phyloP scores from a whole-genome alignment of 108 stramenopile genomes.

The Fragilaria radians region DNA sequence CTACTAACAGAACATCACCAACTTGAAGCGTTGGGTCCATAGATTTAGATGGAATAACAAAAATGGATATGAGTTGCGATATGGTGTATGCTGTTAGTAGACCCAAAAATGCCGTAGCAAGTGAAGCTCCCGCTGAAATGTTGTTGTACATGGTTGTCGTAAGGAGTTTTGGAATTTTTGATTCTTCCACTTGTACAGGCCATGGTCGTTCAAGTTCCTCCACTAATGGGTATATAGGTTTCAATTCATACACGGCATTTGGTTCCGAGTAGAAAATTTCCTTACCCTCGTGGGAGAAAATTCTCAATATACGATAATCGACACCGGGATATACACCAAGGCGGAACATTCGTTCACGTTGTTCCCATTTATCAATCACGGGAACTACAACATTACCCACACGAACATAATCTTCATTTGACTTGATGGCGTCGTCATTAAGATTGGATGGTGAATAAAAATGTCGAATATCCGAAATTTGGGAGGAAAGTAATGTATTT shows the following conservation, averaged over 20 bases:
- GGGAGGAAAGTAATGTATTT: neutral
- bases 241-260: constrained; percentile 39
- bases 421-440: constrained; percentile 7
- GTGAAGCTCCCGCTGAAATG: constrained; percentile 35
- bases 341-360: constrained; percentile 39
- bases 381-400: constrained; percentile 46
- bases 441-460: neutral
- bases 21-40: constrained; percentile 55
- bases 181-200: constrained; percentile 47
- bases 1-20: constrained; percentile 61
- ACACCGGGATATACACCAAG: constrained; percentile 46
- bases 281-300: constrained; percentile 15
- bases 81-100: constrained; percentile 32
- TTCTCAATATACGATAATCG: constrained; percentile 42
- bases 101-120: constrained; percentile 42
- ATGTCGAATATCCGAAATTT: constrained; percentile 6
- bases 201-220: constrained; percentile 50
- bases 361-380: constrained; percentile 14
- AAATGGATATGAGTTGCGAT: constrained; percentile 44
- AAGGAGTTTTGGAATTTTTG: constrained; percentile 42
- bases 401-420: constrained; percentile 15
- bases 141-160: constrained; percentile 56
- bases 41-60: constrained; percentile 44
- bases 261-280: constrained; percentile 31
- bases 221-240: constrained; percentile 61